Conservation (phyloP, 257 asterid genomes). For the Solanum etuberosum region DNA sequence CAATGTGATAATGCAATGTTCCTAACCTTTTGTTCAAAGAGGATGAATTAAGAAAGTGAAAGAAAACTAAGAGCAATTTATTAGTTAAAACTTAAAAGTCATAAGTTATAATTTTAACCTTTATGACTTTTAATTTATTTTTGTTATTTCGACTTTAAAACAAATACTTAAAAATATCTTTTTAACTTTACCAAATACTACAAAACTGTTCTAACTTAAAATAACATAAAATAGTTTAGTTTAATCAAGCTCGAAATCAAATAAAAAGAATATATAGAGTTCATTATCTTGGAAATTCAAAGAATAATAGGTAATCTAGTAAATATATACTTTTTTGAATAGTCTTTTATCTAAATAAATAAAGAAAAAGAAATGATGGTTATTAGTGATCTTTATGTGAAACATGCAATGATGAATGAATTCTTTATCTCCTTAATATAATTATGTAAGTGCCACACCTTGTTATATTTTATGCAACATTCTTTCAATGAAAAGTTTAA, state of each 20-base stretch:
- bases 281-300: neutral
- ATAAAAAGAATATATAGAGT: neutral
- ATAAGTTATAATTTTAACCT: neutral
- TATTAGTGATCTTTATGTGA: neutral
- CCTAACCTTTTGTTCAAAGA: neutral
- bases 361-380: neutral
- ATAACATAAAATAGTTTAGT: too few relatives aligned
- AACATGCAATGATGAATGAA: neutral
- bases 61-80: neutral
- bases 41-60: neutral
- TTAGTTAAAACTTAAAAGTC: neutral
- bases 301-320: neutral
- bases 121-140: too few relatives aligned
- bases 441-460: neutral
- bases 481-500: neutral
- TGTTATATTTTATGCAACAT: neutral
- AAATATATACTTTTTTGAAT: neutral
- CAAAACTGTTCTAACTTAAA: too few relatives aligned
- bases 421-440: neutral
- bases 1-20: neutral
- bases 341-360: neutral
- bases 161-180: rapidly evolving
- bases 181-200: neutral
- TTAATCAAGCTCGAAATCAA: too few relatives aligned
- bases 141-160: too few relatives aligned